These are phyloP conservation scores for Mycosphaerelloides madeirae DNA, from an alignment of 2,329 filamentous ascomycete species.

Conservation along the genomic window DNA sequence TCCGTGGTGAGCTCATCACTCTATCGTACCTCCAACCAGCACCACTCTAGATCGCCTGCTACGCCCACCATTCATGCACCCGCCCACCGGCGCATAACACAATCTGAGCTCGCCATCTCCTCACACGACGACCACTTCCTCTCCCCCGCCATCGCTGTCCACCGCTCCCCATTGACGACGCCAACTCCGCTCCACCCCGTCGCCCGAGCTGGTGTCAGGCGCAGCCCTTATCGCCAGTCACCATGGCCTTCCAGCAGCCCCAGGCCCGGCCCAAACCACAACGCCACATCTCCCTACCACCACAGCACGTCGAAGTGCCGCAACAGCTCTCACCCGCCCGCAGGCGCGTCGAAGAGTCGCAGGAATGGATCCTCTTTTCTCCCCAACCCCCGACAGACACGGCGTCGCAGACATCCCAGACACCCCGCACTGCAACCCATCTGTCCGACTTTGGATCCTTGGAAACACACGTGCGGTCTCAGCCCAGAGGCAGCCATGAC, in stretches of 20 bases:
- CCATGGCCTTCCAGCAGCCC: conserved; percentile 23
- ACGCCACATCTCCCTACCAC: conserved; percentile 16
- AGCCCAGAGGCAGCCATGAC: conserved; percentile 37
- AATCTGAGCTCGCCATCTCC: background rate
- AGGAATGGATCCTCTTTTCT: conserved; percentile 96
- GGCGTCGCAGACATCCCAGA: conserved; percentile 64
- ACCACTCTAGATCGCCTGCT: background rate
- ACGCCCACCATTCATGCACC: background rate
- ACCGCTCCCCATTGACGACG: background rate
- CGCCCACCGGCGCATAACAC: background rate
- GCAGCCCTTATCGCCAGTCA: conserved; percentile 10
- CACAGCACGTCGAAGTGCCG: conserved; percentile 11
- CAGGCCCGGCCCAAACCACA: conserved; percentile 17
- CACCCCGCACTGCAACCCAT: conserved; percentile 62
- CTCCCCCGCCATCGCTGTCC: background rate
- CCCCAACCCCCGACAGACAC: conserved; percentile 56
- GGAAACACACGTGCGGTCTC: conserved; percentile 61
- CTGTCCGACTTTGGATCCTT: conserved; percentile 78
- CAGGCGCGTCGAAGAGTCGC: conserved; percentile 62
- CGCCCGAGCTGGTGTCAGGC: conserved; percentile 4
- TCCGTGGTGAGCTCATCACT: conserved; percentile 10
- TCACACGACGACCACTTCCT: conserved; percentile 7
- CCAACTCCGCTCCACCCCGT: conserved; percentile 1
- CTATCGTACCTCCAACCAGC: background rate
- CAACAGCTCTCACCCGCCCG: conserved; percentile 33